A percentile compares a stretch with the other conserved stretches of the same genome.
Evolutionary conservation across 768 basidiomycete species (phyloP).

Genomic region (Astraeus odoratus): DNA sequence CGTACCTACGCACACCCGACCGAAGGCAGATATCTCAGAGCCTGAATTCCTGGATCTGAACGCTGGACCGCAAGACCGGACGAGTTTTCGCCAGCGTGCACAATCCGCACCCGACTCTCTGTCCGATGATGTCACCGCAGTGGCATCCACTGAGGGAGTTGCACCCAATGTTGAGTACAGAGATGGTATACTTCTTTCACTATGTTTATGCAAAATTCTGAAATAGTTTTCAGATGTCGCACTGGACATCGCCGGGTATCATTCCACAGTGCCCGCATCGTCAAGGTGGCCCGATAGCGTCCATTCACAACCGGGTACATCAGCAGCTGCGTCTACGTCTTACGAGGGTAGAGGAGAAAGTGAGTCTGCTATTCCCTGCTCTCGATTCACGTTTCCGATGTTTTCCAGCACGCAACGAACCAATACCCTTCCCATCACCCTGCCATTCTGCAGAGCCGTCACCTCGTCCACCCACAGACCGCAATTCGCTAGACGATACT

Average conservation of each 20-base stretch:
- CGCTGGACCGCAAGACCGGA: constrained; percentile 27
- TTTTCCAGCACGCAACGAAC: constrained; percentile 3
- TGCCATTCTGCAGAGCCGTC: constrained; percentile 21
- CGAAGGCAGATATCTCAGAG: constrained; percentile 34
- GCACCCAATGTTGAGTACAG: constrained; percentile 58
- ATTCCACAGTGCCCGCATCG: constrained; percentile 25
- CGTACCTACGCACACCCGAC: constrained; percentile 2
- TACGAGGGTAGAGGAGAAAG: background rate
- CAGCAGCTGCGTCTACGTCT: background rate
- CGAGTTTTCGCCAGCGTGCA: constrained; percentile 14
- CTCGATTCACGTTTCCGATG: background rate
- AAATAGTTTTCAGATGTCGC: constrained; percentile 50
- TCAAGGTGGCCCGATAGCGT: constrained; percentile 10
- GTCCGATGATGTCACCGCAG: constrained; percentile 45
- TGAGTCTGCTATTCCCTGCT: constrained; percentile 1
- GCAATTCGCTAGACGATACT: constrained; percentile 6
- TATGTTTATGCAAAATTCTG: background rate
- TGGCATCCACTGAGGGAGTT: constrained; percentile 35
- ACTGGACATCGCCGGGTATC: constrained; percentile 80
- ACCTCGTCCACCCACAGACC: background rate
- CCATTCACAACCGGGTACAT: constrained; percentile 12
- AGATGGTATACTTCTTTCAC: constrained; percentile 34
- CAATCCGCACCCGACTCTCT: constrained; percentile 27
- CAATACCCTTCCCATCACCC: constrained; percentile 15
- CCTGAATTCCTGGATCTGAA: constrained; percentile 86